phyloP scores from a whole-genome alignment of 805 yeast species.

The Saturnispora galanensis region DNA sequence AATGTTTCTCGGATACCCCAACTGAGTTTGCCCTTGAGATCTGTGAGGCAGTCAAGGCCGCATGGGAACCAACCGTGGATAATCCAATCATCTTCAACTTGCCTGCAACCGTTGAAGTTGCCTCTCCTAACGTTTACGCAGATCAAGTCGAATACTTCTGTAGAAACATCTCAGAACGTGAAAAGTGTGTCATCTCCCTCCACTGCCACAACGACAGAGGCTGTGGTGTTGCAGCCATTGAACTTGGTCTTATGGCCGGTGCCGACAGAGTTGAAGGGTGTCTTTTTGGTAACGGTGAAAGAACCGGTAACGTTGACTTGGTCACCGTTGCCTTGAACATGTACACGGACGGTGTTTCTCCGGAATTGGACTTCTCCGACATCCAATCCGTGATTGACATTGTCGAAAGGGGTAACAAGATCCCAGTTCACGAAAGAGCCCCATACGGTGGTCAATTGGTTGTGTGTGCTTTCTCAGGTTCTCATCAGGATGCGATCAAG shows the following conservation, averaged over 20 bases:
- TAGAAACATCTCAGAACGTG: constrained; percentile 58
- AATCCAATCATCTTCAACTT: constrained; percentile 68
- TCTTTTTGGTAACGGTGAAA: constrained; percentile 74
- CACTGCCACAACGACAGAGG: constrained; percentile 79
- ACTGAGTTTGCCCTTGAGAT: constrained; percentile 64
- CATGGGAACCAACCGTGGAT: constrained; percentile 71
- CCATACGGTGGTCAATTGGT: constrained; percentile 76
- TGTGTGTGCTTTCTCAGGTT: constrained; percentile 69
- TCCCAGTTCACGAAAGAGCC: constrained; percentile 64
- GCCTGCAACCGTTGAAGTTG: constrained; percentile 75
- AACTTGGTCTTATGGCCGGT: constrained; percentile 70
- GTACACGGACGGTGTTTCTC: constrained; percentile 71
- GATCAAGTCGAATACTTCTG: constrained; percentile 73
- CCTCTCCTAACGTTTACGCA: constrained; percentile 67
- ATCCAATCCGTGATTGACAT: constrained; percentile 56
- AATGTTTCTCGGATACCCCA: constrained; percentile 67
- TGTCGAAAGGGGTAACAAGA: constrained; percentile 69
- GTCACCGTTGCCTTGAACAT: constrained; percentile 66
- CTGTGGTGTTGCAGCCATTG: constrained; percentile 77
- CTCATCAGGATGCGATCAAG: constrained; percentile 31
- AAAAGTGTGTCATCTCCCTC: constrained; percentile 57
- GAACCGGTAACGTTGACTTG: constrained; percentile 77
- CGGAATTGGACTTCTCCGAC: constrained; percentile 63
- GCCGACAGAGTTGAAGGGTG: constrained; percentile 82
- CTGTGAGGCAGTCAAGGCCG: constrained; percentile 70